A percentile compares a stretch with the other conserved stretches of the same genome.
phyloP scores from a whole-genome alignment of 805 yeast species.

The Henningerozyma blattae region DNA sequence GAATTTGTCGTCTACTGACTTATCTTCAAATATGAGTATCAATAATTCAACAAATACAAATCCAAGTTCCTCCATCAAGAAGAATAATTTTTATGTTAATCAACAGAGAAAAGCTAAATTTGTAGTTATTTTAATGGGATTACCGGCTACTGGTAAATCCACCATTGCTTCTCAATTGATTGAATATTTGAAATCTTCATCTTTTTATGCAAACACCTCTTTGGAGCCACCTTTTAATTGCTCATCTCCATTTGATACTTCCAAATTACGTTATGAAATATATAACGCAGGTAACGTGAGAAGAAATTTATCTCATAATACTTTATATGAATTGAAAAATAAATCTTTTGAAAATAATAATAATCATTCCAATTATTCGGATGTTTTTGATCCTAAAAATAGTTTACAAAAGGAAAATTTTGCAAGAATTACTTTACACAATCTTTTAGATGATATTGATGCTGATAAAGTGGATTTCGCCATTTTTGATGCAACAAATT shows the following conservation, averaged over 20 bases:
- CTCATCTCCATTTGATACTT: conserved; percentile 20
- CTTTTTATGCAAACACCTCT: too few species aligned
- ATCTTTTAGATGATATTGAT: conserved; percentile 31
- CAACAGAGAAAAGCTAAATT: conserved; percentile 27
- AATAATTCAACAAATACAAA: too few species aligned
- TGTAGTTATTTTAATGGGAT: conserved; percentile 60
- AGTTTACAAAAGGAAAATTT: conserved; percentile 35
- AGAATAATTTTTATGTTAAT: neutral
- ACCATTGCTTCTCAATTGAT: conserved; percentile 56
- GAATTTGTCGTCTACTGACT: too few species aligned
- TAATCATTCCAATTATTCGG: too few species aligned
- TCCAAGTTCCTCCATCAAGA: too few species aligned
- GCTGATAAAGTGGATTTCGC: conserved; percentile 37
- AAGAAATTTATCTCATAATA: conserved; percentile 34
- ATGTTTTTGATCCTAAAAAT: conserved; percentile 31
- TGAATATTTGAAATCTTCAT: conserved; percentile 30
- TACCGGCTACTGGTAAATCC: conserved; percentile 71
- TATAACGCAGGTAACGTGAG: conserved; percentile 70
- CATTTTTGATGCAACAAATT: conserved; percentile 50
- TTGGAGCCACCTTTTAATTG: too few species aligned
- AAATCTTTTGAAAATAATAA: conserved; percentile 16
- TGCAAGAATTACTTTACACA: conserved; percentile 40
- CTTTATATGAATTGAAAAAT: conserved; percentile 17
- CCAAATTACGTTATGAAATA: conserved; percentile 28
- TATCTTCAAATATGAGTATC: too few species aligned